phyloP scores from a whole-genome alignment of 495 filamentous ascomycete genomes.

The Aspergillus ostianus region DNA sequence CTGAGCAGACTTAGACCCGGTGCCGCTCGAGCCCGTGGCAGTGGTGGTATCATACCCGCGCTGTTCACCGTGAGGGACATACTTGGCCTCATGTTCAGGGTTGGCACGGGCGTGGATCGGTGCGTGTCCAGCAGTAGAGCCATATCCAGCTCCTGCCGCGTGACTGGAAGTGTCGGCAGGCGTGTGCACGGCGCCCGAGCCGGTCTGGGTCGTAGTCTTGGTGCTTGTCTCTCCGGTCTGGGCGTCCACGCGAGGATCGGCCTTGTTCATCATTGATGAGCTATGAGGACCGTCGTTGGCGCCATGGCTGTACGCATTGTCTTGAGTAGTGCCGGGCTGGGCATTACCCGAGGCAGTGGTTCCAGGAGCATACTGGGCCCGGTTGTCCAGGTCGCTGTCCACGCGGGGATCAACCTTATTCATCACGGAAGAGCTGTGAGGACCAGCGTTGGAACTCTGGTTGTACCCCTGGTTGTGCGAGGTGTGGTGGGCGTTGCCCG shows the following conservation, averaged over 20 bases:
- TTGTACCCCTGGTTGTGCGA: slow-evolving; percentile 17
- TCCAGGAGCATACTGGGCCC: slow-evolving; percentile 19
- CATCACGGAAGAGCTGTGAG: slow-evolving; percentile 42
- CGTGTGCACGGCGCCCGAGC: neutral
- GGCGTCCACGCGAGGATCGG: slow-evolving; percentile 50
- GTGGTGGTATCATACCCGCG: slow-evolving; percentile 12
- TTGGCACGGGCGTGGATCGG: neutral
- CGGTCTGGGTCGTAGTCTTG: slow-evolving; percentile 20
- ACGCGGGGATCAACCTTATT: slow-evolving; percentile 53
- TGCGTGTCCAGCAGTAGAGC: neutral
- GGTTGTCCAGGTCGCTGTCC: slow-evolving; percentile 46
- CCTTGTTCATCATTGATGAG: slow-evolving; percentile 45
- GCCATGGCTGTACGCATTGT: slow-evolving; percentile 12
- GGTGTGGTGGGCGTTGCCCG: slow-evolving; percentile 31
- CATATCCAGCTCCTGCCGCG: neutral
- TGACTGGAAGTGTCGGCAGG: neutral
- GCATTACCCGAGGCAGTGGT: slow-evolving; percentile 18
- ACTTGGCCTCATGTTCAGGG: neutral
- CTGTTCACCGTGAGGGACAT: slow-evolving; percentile 7
- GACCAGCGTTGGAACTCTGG: slow-evolving; percentile 32
- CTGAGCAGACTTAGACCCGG: slow-evolving; percentile 6
- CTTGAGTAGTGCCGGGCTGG: slow-evolving; percentile 28
- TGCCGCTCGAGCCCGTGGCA: slow-evolving; percentile 18
- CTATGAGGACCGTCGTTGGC: slow-evolving; percentile 41
- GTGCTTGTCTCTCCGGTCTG: slow-evolving; percentile 19